Base-by-base conservation (phyloP, 495 filamentous ascomycete species). In the Talaromyces adpressus region DNA sequence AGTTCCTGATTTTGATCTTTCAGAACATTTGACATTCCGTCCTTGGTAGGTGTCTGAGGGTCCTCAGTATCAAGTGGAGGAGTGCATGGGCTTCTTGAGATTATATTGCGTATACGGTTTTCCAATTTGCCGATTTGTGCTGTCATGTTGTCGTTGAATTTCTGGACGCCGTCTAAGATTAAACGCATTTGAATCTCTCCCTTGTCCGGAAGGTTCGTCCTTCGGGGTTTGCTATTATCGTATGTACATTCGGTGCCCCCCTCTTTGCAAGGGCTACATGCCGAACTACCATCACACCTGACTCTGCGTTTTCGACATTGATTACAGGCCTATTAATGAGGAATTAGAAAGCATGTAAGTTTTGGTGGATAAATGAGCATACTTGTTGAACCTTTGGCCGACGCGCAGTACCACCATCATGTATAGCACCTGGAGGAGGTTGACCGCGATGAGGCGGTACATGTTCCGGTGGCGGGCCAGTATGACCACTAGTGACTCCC, bases 261-360 rank as follows among this genome's bases (percentile, higher is more conserved):
- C 62, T 86, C 84, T 60, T 79, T 84, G 72, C 84, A 87, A 65
- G 82, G 81, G 56, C 82, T 83, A 68, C 84, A 87, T 39, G 75
- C 70, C 0, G 84, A 84, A 51, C 84, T 77, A 30, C 83, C 82
- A 51, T 87, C 84, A 62, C 84, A 87, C 67, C 86, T 87, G 16
- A 83, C 83, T 66, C 85, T 87, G 63, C 84, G 77, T 20, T 81
- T 72, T 66, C 84, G 82, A 67, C 84, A 87, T 69, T 82, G 81
- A 65, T 87, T 84, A 64, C 84, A 87, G 25, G 84, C 84, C 84
- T 86, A 45, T 39, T 18, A 59, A 20, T 25, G 16, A 32, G 22
- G 47, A 36, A 45, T 51, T 9, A 49, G 27, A 27, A 27, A 27
- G 27, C 57, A 18, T 18, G 30, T 1, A 29, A 52, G 30, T 16